Base-by-base conservation (phyloP, 305 asterid species). In the Fraxinus floribunda region DNA sequence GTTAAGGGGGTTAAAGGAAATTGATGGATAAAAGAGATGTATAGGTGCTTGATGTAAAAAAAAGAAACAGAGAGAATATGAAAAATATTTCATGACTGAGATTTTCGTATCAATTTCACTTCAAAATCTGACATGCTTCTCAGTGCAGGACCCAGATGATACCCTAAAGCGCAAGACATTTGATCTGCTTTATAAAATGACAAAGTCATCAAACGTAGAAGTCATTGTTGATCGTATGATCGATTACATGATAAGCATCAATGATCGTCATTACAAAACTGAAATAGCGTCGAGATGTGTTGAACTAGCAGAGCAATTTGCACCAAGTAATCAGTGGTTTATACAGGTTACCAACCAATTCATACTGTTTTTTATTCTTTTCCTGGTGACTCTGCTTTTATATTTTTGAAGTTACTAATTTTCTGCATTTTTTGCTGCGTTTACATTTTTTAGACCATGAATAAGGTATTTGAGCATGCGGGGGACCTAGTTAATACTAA, bases 271-370 rank as follows among this genome's bases (percentile, higher is more conserved):
- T 89, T 93, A 91, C 90, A 94, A 94, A 92, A 95, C 98, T 38
- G 99, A 95, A 89, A 95, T 94, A 85, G 99, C 99, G 82, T 95
- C 98, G 78, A 93, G 98, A 88, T 93, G 98, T 85, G 97, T 95
- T 77, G 98, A 97, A 85, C 97, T 97, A 79, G 99, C 97, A 8
- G 98, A 97, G 85, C 99, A 97, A 86, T 94, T 94, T 80, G 98
- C 98, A 44, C 98, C 98, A 55, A 97, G 99, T 91, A 97, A 94
- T 91, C 96, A 91, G 80, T 97, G 99, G 99, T 97, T 97, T 87
- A 94, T 93, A 87, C 95, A 91, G 99, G 99, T 96, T 75, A 84
- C 81, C 85, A 71, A 44, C 78, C 75, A 77, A 62, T 77, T 55
- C 68, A 20, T 36, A 55, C 44, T 78, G 60, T 39, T 68, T 64